These are phyloP conservation scores for Tulasnella sp. DNA, from an alignment of 768 basidiomycete genomes.

Conservation along the genomic window DNA sequence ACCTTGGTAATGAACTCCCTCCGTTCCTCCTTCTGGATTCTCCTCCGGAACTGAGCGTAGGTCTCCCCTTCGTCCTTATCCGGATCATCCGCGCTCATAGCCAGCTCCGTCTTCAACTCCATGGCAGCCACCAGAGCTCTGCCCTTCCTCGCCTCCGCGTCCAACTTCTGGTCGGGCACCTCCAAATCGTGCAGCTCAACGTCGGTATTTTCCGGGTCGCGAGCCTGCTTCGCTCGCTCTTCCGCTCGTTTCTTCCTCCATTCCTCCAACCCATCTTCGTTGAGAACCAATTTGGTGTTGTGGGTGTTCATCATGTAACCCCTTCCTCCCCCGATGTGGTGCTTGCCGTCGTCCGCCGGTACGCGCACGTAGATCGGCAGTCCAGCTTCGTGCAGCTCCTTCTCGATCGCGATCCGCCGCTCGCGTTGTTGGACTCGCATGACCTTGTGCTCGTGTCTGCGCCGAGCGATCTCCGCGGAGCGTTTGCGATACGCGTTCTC, in stretches of 20 bases:
- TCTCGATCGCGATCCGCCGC: constrained; percentile 41
- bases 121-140: neutral
- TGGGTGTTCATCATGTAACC: neutral
- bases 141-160: neutral
- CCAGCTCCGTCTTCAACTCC: constrained; percentile 1
- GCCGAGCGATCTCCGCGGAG: constrained; percentile 45
- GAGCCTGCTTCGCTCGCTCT: neutral
- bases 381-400: constrained; percentile 52
- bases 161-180: neutral
- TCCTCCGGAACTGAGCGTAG: constrained; percentile 32
- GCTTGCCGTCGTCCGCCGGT: neutral
- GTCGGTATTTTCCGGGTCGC: neutral
- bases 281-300: constrained; percentile 1
- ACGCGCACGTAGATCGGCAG: constrained; percentile 51
- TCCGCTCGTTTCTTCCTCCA: constrained; percentile 10
- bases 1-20: constrained; percentile 58
- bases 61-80: constrained; percentile 25
- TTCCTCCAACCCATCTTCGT: constrained; percentile 8
- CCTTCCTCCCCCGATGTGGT: neutral
- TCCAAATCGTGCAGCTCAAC: neutral
- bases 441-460: constrained; percentile 41
- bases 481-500: constrained; percentile 62
- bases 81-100: neutral
- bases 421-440: constrained; percentile 30
- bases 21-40: constrained; percentile 37